Percentiles rank a stretch among this genome's conserved stretches.
phyloP scores from a whole-genome alignment of 192 early-diverging fungal species.

The Podila minutissima region DNA sequence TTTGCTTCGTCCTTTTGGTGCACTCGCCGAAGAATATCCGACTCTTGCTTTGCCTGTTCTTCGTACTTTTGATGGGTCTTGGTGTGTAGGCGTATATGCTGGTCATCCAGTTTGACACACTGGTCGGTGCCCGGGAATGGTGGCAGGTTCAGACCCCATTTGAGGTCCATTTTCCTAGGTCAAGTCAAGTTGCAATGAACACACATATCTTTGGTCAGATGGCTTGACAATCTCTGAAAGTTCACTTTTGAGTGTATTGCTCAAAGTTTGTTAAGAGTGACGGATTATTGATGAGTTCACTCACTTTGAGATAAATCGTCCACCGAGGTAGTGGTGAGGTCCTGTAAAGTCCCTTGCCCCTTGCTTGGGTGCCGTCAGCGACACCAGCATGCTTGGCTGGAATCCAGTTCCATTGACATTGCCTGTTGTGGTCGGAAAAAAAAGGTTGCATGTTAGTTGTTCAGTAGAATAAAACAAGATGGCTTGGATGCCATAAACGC shows the following conservation, averaged over 20 bases:
- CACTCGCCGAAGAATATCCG: neutral
- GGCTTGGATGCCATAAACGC: neutral
- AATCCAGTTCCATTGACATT: constrained; percentile 60
- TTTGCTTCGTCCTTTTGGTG: constrained; percentile 1
- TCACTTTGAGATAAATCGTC: constrained; percentile 86
- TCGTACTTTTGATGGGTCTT: neutral
- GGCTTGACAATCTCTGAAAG: no score
- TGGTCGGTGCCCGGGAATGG: constrained; percentile 78
- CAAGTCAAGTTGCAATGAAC: neutral
- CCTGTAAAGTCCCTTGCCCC: constrained; percentile 79
- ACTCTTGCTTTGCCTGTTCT: neutral
- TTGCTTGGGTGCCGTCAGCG: constrained; percentile 91
- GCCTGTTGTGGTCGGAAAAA: constrained; percentile 29
- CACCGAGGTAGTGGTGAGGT: constrained; percentile 84
- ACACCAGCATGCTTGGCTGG: constrained; percentile 86
- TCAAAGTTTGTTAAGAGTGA: neutral
- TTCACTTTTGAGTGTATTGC: no score
- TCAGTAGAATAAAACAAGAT: neutral
- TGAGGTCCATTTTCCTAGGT: constrained; percentile 64
- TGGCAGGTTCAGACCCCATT: constrained; percentile 76
- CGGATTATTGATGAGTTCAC: neutral
- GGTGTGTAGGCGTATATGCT: neutral
- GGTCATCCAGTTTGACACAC: constrained; percentile 59
- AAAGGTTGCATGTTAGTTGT: neutral
- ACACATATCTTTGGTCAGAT: no score